Evolutionary conservation across 2,329 filamentous ascomycete genomes (phyloP).

Genomic region (Mycogone perniciosa): DNA sequence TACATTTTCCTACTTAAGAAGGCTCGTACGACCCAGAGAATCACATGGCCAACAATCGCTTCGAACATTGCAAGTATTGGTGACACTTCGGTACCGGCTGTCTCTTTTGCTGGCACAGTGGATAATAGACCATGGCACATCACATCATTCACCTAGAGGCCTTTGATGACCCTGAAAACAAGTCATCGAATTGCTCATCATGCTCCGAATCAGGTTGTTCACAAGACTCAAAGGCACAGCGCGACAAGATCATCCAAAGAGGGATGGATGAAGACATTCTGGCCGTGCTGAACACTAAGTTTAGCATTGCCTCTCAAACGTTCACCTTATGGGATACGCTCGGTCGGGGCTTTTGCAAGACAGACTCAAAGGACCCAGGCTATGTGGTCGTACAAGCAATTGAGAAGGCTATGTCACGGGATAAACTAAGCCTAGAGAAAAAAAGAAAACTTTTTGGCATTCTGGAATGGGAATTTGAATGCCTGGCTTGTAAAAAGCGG

Average conservation of each 20-base stretch:
- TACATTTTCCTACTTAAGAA: neutral
- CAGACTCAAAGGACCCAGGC: neutral
- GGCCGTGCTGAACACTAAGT: neutral
- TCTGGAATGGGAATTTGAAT: conserved; percentile 6
- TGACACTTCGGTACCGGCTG: too few species aligned
- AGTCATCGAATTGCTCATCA: neutral
- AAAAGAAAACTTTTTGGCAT: neutral
- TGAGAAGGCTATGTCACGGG: neutral
- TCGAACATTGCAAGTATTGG: too few species aligned
- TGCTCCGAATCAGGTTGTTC: neutral
- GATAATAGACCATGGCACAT: neutral
- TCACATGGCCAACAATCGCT: too few species aligned
- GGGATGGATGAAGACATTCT: neutral
- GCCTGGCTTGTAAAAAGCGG: conserved; percentile 1
- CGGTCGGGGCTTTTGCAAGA: neutral
- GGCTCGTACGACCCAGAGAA: too few species aligned
- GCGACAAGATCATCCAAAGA: neutral
- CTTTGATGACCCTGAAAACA: neutral
- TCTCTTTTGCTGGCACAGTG: too few species aligned
- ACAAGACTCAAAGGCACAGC: neutral
- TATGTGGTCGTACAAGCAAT: neutral
- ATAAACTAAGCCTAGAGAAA: neutral
- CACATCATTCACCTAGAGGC: neutral
- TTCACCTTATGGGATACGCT: conserved; percentile 1
- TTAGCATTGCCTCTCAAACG: neutral